phyloP scores from a whole-genome alignment of 306 rosid species.

The Citrullus mucosospermus region DNA sequence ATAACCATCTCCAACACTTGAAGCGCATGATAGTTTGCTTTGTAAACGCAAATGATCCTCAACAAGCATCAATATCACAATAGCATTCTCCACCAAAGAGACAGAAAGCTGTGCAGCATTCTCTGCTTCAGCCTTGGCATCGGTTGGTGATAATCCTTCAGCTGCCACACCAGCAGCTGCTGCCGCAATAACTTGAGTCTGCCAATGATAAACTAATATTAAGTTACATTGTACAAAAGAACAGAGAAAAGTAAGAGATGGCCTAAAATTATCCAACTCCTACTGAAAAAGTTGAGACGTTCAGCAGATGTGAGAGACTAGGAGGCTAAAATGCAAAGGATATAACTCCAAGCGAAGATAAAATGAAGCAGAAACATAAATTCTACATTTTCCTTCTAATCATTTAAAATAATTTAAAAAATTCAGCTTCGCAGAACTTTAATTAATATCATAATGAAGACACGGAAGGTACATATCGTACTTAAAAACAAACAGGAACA shows the following conservation, averaged over 20 bases:
- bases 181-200: slow-evolving; percentile 93
- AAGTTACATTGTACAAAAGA: neutral
- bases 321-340: neutral
- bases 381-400: neutral
- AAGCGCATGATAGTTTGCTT: slow-evolving; percentile 54
- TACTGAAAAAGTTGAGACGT: neutral
- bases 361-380: neutral
- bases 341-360: neutral
- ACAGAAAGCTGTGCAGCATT: slow-evolving; percentile 89
- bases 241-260: neutral
- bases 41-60: slow-evolving; percentile 97
- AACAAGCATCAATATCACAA: slow-evolving; percentile 95
- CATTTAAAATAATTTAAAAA: neutral
- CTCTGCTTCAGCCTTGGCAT: slow-evolving; percentile 83
- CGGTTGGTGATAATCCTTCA: slow-evolving; percentile 72
- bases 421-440: neutral
- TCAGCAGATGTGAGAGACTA: neutral
- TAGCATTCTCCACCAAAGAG: slow-evolving; percentile 88
- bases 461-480: neutral
- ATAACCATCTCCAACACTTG: slow-evolving; percentile 40
- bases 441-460: neutral
- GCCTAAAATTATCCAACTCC: neutral
- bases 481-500: neutral
- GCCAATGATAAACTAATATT: slow-evolving; percentile 23
- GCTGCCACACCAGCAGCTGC: slow-evolving; percentile 97